Percentiles rank a stretch among this genome's conserved stretches.
Conservation (phyloP, 495 filamentous ascomycete species). For the Aspergillus bridgeri region DNA sequence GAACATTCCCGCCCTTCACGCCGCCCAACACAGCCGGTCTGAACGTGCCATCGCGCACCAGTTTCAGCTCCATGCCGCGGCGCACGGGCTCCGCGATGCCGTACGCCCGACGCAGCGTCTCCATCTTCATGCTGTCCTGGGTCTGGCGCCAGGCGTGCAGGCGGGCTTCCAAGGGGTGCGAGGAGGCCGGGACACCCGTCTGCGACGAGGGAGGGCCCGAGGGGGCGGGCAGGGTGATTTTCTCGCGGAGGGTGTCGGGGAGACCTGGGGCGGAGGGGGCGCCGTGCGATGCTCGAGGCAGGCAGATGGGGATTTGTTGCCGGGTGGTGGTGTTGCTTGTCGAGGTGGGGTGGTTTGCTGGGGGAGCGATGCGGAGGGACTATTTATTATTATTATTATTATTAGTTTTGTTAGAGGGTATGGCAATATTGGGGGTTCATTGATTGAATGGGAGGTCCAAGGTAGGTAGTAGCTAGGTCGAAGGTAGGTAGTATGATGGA, state of each 20-base stretch:
- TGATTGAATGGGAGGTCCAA: background rate
- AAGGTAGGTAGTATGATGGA: background rate
- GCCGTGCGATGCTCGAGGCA: slow-evolving; percentile 46
- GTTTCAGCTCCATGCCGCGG: slow-evolving; percentile 93
- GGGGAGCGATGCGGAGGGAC: slow-evolving; percentile 87
- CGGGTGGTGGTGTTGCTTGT: slow-evolving; percentile 56
- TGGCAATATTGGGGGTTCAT: background rate
- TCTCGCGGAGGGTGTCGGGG: slow-evolving; percentile 85
- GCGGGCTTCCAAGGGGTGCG: slow-evolving; percentile 89
- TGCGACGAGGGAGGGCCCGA: slow-evolving; percentile 44
- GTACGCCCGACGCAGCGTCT: slow-evolving; percentile 75
- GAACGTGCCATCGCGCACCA: slow-evolving; percentile 60
- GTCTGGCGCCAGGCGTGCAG: slow-evolving; percentile 80
- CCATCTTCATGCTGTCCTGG: slow-evolving; percentile 84
- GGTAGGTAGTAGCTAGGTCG: background rate
- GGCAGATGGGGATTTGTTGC: slow-evolving; percentile 27
- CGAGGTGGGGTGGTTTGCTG: slow-evolving; percentile 52
- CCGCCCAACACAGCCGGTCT: slow-evolving; percentile 44
- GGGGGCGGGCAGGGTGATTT: slow-evolving; percentile 56
- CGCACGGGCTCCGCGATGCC: slow-evolving; percentile 92
- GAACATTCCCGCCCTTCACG: slow-evolving; percentile 44
- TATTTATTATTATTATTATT: too few relatives aligned
- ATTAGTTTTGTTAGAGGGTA: background rate
- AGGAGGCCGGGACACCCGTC: slow-evolving; percentile 47
- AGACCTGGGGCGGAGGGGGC: slow-evolving; percentile 89